These are phyloP conservation scores for Penicillium maclennaniae DNA, from an alignment of 495 filamentous ascomycete genomes.

Conservation along the genomic window DNA sequence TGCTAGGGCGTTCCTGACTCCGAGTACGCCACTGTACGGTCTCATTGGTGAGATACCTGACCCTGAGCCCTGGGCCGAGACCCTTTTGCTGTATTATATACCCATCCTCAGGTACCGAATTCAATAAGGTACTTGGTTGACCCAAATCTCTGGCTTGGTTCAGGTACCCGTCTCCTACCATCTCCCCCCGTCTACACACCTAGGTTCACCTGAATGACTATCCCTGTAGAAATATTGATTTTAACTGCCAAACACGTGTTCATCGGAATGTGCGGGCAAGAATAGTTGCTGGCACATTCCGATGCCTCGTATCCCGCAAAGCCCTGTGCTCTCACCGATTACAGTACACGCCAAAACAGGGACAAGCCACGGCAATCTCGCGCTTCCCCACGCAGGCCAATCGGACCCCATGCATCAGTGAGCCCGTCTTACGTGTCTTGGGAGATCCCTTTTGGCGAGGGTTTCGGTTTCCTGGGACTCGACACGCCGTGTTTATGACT, in stretches of 20 bases:
- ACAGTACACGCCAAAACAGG: neutral
- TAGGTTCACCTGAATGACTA: neutral
- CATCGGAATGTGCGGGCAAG: slow-evolving; percentile 1
- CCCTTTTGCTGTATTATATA: neutral
- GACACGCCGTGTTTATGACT: neutral
- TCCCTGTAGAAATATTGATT: neutral
- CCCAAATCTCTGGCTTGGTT: neutral
- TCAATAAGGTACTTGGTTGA: neutral
- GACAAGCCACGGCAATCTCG: slow-evolving; percentile 1
- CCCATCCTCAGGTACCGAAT: too few species aligned
- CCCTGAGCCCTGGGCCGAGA: neutral
- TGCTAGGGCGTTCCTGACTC: slow-evolving; percentile 12
- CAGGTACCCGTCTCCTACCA: neutral
- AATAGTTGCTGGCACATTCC: slow-evolving; percentile 1
- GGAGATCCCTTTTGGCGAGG: neutral
- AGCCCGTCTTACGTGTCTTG: slow-evolving; percentile 19
- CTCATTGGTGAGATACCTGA: slow-evolving; percentile 4
- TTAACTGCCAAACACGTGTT: slow-evolving; percentile 11
- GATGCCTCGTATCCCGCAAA: neutral
- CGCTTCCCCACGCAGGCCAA: slow-evolving; percentile 20
- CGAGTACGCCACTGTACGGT: neutral
- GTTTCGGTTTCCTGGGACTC: neutral
- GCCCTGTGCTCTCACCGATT: neutral
- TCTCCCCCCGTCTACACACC: neutral
- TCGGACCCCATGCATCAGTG: slow-evolving; percentile 5